phyloP scores from a whole-genome alignment of 1,139 yeast genomes.

The Groenewaldozyma auringiensis region DNA sequence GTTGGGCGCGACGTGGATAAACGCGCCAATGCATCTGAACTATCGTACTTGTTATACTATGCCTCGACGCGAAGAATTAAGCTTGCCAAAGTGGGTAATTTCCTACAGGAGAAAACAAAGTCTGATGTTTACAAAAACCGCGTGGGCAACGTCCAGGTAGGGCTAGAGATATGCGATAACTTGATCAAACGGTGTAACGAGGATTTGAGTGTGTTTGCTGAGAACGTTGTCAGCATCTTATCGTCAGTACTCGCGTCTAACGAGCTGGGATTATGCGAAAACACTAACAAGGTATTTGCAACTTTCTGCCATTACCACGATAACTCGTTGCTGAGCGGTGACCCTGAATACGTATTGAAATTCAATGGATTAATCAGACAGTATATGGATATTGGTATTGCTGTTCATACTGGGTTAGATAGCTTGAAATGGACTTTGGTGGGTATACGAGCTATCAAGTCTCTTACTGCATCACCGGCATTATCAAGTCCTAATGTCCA shows the following conservation, averaged over 20 bases:
- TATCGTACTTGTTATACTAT: slow-evolving; percentile 79
- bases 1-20: slow-evolving; percentile 79
- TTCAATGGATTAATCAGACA: slow-evolving; percentile 37
- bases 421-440: slow-evolving; percentile 44
- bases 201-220: slow-evolving; percentile 77
- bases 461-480: slow-evolving; percentile 40
- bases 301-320: slow-evolving; percentile 61
- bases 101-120: slow-evolving; percentile 55
- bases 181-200: slow-evolving; percentile 71
- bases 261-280: slow-evolving; percentile 52
- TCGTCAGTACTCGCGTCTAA: slow-evolving; percentile 38
- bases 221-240: slow-evolving; percentile 35
- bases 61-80: slow-evolving; percentile 89
- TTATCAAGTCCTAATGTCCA: slow-evolving; percentile 36
- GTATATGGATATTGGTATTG: slow-evolving; percentile 16
- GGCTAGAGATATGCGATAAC: slow-evolving; percentile 61
- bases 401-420: slow-evolving; percentile 30
- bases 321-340: slow-evolving; percentile 65
- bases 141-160: slow-evolving; percentile 76
- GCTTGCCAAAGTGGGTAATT: slow-evolving; percentile 74
- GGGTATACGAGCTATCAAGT: slow-evolving; percentile 39
- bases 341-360: slow-evolving; percentile 48
- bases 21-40: slow-evolving; percentile 85
- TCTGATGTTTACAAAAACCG: slow-evolving; percentile 55
- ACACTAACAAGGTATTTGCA: slow-evolving; percentile 38